A percentile compares a stretch with the other conserved stretches of the same genome.
These are phyloP conservation scores for Croton setiger DNA, from an alignment of 441 rosid species.

Conservation along the genomic window DNA sequence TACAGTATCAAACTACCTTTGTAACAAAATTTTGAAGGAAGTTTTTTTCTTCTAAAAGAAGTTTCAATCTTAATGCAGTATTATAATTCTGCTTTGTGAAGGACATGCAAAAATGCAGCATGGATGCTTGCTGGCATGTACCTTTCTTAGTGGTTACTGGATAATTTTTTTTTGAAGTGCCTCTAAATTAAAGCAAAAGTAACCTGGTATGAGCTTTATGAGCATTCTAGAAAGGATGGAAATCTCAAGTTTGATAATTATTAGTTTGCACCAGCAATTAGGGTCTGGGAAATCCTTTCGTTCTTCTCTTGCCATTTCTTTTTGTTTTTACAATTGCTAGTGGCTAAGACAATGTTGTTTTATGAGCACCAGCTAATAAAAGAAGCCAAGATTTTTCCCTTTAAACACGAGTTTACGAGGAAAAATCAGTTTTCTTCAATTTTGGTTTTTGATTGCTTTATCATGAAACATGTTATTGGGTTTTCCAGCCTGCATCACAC, in stretches of 20 bases:
- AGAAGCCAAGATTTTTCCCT: not conserved
- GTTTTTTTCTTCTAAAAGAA: no score
- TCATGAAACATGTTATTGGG: not conserved
- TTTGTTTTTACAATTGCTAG: not conserved
- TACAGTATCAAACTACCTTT: no score
- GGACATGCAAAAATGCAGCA: no score
- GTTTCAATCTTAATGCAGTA: no score
- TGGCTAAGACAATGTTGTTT: not conserved
- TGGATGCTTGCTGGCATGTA: not conserved
- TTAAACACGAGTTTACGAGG: not conserved
- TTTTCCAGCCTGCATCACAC: not conserved
- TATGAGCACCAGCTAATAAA: not conserved
- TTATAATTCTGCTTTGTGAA: no score
- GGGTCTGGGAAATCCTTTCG: not conserved
- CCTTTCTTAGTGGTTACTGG: not conserved
- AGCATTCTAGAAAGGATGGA: not conserved
- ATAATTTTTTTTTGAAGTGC: not conserved
- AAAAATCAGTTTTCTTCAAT: not conserved
- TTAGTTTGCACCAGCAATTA: not conserved
- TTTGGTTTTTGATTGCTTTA: constrained; percentile 1
- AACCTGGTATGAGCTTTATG: not conserved
- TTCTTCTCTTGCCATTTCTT: not conserved
- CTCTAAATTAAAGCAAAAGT: not conserved
- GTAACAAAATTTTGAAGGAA: no score
- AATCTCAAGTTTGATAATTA: no score